Evolutionary conservation across 2,329 filamentous ascomycete genomes (phyloP).

Genomic region (Chaetothyriales sp.): DNA sequence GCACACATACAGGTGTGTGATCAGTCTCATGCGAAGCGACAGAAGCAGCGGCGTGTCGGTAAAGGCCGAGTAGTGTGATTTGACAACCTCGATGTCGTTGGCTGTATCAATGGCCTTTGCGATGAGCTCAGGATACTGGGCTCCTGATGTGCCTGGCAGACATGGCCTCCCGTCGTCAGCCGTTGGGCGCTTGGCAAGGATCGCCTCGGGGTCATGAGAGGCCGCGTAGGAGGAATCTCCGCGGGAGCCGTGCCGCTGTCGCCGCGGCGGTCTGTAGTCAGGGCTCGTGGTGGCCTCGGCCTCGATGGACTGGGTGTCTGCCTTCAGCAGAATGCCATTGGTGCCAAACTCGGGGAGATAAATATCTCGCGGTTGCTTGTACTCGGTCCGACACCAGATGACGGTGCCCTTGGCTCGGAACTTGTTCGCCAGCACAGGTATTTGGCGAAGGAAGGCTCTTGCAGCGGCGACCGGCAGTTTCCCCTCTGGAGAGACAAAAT

Average conservation of each 20-base stretch:
- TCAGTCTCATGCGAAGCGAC: slow-evolving; percentile 65
- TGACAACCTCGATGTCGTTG: slow-evolving; percentile 43
- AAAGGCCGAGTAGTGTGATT: slow-evolving; percentile 81
- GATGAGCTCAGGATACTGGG: slow-evolving; percentile 36
- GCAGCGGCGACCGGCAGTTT: slow-evolving; percentile 51
- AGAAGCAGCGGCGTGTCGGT: slow-evolving; percentile 57
- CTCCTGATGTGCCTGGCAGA: slow-evolving; percentile 27
- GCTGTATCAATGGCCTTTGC: slow-evolving; percentile 35
- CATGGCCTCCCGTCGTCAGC: slow-evolving; percentile 16
- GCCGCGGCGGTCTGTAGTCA: not conserved
- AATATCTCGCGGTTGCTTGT: slow-evolving; percentile 45
- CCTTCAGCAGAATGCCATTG: slow-evolving; percentile 21
- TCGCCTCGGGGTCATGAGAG: slow-evolving; percentile 23
- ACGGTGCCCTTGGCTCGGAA: slow-evolving; percentile 62
- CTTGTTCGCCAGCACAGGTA: slow-evolving; percentile 49
- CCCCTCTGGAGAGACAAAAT: slow-evolving; percentile 59
- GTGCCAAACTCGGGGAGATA: slow-evolving; percentile 37
- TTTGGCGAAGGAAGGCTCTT: slow-evolving; percentile 50
- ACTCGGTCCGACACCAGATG: slow-evolving; percentile 72
- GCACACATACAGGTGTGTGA: slow-evolving; percentile 80
- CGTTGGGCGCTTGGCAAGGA: slow-evolving; percentile 20
- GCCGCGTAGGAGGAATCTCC: slow-evolving; percentile 1
- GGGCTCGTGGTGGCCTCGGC: slow-evolving; percentile 1
- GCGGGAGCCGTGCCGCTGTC: not conserved
- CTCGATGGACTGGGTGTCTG: slow-evolving; percentile 1